phyloP scores from a whole-genome alignment of 306 rosid genomes.

The Myrica gale region DNA sequence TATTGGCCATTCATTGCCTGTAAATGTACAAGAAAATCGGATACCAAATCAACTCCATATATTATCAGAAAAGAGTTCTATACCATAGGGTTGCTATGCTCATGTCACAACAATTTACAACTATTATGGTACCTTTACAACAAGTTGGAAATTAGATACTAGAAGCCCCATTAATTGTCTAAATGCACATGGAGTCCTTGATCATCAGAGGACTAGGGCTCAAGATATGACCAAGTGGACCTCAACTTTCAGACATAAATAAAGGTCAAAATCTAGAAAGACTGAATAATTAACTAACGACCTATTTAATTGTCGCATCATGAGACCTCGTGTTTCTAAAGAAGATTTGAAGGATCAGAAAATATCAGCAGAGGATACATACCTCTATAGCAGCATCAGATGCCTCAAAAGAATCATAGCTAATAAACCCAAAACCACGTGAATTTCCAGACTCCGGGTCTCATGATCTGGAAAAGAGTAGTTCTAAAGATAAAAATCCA shows the following conservation, averaged over 20 bases:
- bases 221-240: neutral
- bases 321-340: neutral
- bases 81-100: neutral
- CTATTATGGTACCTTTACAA: neutral
- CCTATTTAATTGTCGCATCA: neutral
- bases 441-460: conserved; percentile 98
- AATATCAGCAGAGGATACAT: conserved; percentile 8
- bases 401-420: conserved; percentile 98
- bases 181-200: neutral
- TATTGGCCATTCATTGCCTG: conserved; percentile 99
- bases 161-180: neutral
- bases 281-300: neutral
- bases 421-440: conserved; percentile 96
- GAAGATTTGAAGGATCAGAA: neutral
- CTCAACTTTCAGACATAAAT: neutral
- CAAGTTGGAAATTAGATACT: neutral
- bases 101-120: neutral
- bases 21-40: conserved; percentile 10
- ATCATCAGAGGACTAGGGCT: neutral
- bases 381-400: conserved; percentile 99
- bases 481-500: conserved; percentile 25
- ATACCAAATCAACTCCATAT: neutral
- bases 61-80: neutral
- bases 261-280: neutral
- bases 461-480: conserved; percentile 75